Percentiles rank a stretch among this genome's conserved stretches.
Conservation (phyloP, 139 green algal species). For the Chlamydomonas sp. region DNA sequence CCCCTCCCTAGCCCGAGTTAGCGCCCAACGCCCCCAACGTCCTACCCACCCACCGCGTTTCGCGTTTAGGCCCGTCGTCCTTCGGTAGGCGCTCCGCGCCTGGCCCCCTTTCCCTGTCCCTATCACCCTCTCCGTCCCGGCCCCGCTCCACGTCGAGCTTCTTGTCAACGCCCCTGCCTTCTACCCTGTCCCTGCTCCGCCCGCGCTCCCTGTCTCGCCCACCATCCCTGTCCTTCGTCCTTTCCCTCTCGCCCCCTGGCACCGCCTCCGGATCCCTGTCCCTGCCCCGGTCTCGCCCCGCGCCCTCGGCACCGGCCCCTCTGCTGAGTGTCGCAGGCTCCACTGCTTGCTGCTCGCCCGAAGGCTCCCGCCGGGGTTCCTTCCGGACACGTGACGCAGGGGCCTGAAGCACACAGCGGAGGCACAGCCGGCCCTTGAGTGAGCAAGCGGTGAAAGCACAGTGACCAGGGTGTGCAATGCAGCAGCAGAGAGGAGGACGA, state of each 20-base stretch:
- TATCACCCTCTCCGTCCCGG: neutral
- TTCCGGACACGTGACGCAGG: neutral
- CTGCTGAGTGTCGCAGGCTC: neutral
- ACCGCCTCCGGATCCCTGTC: neutral
- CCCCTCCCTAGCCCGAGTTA: neutral
- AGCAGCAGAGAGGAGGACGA: too few species aligned
- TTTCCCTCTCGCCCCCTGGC: neutral
- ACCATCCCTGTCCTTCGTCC: neutral
- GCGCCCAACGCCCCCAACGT: neutral
- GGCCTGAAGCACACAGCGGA: neutral
- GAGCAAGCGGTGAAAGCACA: too few species aligned
- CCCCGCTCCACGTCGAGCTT: too few species aligned
- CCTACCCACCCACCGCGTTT: neutral
- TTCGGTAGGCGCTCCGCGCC: neutral
- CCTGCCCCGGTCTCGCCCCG: neutral
- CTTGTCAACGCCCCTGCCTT: too few species aligned
- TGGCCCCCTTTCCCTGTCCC: neutral
- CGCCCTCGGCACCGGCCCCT: neutral
- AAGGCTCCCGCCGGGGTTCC: neutral
- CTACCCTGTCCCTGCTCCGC: too few species aligned
- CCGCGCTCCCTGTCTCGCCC: neutral
- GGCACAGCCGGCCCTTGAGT: neutral
- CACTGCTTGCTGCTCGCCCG: neutral
- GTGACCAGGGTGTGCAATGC: too few species aligned
- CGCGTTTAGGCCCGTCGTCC: too few species aligned